Evolutionary conservation across 805 yeast species (phyloP).

Genomic region (Ogataea neopini): DNA sequence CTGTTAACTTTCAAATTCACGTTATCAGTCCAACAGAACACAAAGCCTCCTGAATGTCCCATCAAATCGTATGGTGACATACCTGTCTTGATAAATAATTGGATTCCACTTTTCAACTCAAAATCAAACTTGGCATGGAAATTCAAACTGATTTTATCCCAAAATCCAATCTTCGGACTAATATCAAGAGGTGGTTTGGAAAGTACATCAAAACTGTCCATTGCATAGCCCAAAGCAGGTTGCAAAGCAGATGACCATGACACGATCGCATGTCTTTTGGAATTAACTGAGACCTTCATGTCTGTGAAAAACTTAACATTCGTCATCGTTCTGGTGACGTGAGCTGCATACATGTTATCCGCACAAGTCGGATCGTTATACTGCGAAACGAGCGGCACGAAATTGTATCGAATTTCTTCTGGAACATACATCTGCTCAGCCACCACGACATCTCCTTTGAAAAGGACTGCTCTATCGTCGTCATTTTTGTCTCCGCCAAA

Average conservation of each 20-base stretch:
- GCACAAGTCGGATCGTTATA: conserved; percentile 26
- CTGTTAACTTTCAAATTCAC: conserved; percentile 53
- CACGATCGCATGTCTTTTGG: conserved; percentile 50
- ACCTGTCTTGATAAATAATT: conserved; percentile 63
- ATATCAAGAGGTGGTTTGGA: conserved; percentile 72
- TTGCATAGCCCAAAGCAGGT: conserved; percentile 59
- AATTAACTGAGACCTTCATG: conserved; percentile 44
- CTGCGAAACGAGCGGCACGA: conserved; percentile 51
- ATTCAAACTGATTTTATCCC: conserved; percentile 65
- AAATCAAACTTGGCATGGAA: conserved; percentile 55
- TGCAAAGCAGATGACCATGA: conserved; percentile 67
- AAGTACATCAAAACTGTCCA: conserved; percentile 64
- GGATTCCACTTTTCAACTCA: conserved; percentile 50
- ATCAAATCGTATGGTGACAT: conserved; percentile 56
- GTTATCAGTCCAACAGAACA: conserved; percentile 62
- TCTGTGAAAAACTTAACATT: conserved; percentile 59
- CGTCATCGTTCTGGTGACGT: conserved; percentile 61
- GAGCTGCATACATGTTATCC: conserved; percentile 58
- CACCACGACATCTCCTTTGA: conserved; percentile 53
- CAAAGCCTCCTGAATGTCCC: conserved; percentile 63
- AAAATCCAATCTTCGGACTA: conserved; percentile 63
- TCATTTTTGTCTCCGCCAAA: conserved; percentile 49
- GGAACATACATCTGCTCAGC: conserved; percentile 64
- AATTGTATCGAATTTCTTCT: conserved; percentile 38
- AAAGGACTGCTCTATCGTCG: conserved; percentile 32